Evolutionary conservation across 2,329 filamentous ascomycete species (phyloP), one percentile per base, ranked within the genome.

Genomic region (Metarhizium album): DNA sequence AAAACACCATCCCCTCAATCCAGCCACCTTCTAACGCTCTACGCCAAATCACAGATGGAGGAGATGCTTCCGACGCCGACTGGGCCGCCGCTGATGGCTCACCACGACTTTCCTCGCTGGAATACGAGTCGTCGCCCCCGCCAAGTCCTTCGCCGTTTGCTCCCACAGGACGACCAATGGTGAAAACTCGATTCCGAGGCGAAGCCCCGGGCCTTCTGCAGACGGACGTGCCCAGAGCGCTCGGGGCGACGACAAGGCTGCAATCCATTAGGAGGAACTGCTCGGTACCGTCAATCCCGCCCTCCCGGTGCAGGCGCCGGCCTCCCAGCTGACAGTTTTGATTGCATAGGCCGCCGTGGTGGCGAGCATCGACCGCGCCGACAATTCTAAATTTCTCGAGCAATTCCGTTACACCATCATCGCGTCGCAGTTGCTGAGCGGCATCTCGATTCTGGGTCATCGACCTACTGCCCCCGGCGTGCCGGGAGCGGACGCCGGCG

Each of bases 381-480:
- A 95, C 59, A 94, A 90, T 63, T 78, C 84, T 58, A 84, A 83
- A 57, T 95, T 96, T 61, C 76, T 95, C 53, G 90, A 96, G 68
- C 86, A 90, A 63, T 96, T 96, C 62, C 86, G 90, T 56, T 96
- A 96, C 69, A 86, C 87, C 22, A 87, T 96, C 57, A 86, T 96
- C 62, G 90, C 90, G 47, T 96, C 90, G 22, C 90, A 95, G 64
- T 77, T 96, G 14, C 74, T 96, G 40, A 89, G 82, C 60, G 86
- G 86, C 40, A 79, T 86, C 57, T 76, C 79, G 3, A 80, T 78
- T 40, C 51, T 66, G 16, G 61, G 67, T 46, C 62, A 68, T 52
- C 61, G 61, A 16, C 61, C 60, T 14, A 53, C 60, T 3, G 56
- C 55, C 31, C 51, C 55, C 5, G 58, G 52, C 20, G 51, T 53